Evolutionary conservation across 352 stramenopile species (phyloP), one percentile per base, ranked within the genome.

Genomic region (Globisporangium middletonii): DNA sequence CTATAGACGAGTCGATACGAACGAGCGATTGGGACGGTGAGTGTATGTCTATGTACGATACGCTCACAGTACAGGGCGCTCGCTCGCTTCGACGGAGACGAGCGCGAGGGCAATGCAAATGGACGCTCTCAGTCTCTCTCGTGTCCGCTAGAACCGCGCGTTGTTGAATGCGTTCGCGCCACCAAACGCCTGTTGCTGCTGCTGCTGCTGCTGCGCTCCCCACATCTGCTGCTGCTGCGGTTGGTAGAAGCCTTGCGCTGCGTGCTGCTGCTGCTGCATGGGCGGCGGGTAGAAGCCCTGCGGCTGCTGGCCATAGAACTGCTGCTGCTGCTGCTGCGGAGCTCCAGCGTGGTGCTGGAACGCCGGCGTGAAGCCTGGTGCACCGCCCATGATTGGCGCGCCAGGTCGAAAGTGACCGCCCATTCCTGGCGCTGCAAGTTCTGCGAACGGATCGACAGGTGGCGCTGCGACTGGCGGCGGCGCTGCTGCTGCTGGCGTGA

Each of bases 391-490:
- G 37, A 55, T 59, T 23, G 38, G 38, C 3, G 27, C 30, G 7
- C 27, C 18, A 0, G 43, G 48, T 38, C 6, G 1, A 38, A 38
- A 38, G 33, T 38, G 33, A 38, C 33, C 33, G 5, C 33, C 35
- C 35, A 55, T 45, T 28, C 41, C 45, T 28, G 49, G 35, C 23
- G 23, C 23, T 23, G 65, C 59, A 56, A 89, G 75, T 23, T 63
- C 68, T 47, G 62, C 76, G 55, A 89, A 86, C 15, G 74, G 79
- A 62, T 87, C 79, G 2, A 63, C 67, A 37, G 64, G 53, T n/a
- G 65, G 50, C 23, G 64, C 60, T 42, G 67, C 49, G 6, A 66
- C 23, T 5, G 43, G 35, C 8, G 58, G 9, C 23, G 54, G 44
- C n/a, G 41, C 38, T 11, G 69, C 61, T 57, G 69, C 28, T 38